phyloP scores from a whole-genome alignment of 257 asterid species.

The Solanum paucissectum region DNA sequence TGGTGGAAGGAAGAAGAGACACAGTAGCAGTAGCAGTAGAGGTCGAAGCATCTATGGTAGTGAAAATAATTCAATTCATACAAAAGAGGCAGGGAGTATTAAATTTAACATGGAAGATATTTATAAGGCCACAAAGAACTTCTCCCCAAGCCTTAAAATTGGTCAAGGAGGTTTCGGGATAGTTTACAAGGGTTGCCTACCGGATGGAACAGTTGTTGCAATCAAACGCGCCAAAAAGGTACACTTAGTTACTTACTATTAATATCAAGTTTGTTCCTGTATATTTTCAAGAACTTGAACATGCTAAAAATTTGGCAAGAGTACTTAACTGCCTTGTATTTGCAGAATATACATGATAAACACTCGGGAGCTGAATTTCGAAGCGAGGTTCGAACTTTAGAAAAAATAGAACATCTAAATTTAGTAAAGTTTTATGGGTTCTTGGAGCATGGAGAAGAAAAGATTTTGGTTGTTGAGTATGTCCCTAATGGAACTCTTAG shows the following conservation, averaged over 20 bases:
- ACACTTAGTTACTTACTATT: not conserved
- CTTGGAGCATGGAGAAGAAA: slow-evolving; percentile 75
- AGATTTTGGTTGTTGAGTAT: slow-evolving; percentile 80
- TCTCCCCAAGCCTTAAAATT: slow-evolving; percentile 70
- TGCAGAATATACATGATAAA: slow-evolving; percentile 61
- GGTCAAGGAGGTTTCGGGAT: slow-evolving; percentile 99
- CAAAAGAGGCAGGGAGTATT: slow-evolving; percentile 34
- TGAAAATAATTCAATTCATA: slow-evolving; percentile 39
- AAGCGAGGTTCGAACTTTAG: slow-evolving; percentile 72
- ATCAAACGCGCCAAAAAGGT: slow-evolving; percentile 93
- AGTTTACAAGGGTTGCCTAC: slow-evolving; percentile 68
- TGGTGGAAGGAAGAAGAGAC: slow-evolving; percentile 37
- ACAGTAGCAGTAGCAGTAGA: slow-evolving; percentile 24
- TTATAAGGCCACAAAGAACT: slow-evolving; percentile 61
- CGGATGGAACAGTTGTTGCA: slow-evolving; percentile 78
- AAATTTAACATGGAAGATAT: slow-evolving; percentile 66
- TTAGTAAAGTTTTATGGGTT: slow-evolving; percentile 74
- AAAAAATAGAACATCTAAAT: slow-evolving; percentile 67
- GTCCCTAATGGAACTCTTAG: slow-evolving; percentile 88
- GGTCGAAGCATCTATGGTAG: slow-evolving; percentile 35
- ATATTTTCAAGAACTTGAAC: not conserved
- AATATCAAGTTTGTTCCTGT: not conserved
- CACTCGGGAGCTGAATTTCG: slow-evolving; percentile 61
- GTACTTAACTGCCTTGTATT: not conserved
- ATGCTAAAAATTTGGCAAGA: not conserved